A percentile compares a stretch with the other conserved stretches of the same genome.
phyloP scores from a whole-genome alignment of 208 protist species.

The Wallacemonas sp. region DNA sequence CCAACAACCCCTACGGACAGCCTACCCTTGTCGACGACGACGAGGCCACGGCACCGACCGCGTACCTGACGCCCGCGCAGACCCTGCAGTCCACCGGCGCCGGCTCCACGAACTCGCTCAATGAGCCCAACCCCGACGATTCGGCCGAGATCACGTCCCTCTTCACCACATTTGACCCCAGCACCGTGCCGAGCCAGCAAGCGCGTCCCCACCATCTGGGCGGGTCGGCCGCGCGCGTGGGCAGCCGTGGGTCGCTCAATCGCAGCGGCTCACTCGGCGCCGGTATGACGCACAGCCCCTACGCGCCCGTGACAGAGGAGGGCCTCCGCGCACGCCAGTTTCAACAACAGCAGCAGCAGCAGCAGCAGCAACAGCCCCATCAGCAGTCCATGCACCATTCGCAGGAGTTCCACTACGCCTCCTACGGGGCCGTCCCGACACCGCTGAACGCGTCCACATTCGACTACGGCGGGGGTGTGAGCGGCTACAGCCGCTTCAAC shows the following conservation, averaged over 20 bases:
- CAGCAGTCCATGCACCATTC: slow-evolving; percentile 6
- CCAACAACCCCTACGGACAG: no score
- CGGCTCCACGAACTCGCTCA: background rate
- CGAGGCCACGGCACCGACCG: no score
- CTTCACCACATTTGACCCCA: slow-evolving; percentile 49
- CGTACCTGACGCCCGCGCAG: no score
- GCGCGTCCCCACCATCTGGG: no score
- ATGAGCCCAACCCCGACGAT: slow-evolving; percentile 30
- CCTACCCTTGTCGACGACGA: no score
- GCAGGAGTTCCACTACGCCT: slow-evolving; percentile 4
- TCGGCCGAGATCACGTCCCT: slow-evolving; percentile 51
- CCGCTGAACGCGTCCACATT: slow-evolving; percentile 10
- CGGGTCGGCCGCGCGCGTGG: no score
- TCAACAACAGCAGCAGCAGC: slow-evolving; percentile 16
- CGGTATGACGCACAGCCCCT: slow-evolving; percentile 38
- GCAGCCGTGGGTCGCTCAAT: background rate
- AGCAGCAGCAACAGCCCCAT: background rate
- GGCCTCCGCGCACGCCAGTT: slow-evolving; percentile 7
- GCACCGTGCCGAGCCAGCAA: slow-evolving; percentile 19
- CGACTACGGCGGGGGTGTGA: slow-evolving; percentile 8
- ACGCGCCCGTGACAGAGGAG: slow-evolving; percentile 17
- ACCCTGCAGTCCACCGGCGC: background rate
- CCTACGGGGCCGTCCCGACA: background rate
- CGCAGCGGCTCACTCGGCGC: slow-evolving; percentile 5
- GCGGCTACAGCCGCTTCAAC: slow-evolving; percentile 33